phyloP scores from a whole-genome alignment of 306 rosid species.

The Oxytropis ochrocephala region DNA sequence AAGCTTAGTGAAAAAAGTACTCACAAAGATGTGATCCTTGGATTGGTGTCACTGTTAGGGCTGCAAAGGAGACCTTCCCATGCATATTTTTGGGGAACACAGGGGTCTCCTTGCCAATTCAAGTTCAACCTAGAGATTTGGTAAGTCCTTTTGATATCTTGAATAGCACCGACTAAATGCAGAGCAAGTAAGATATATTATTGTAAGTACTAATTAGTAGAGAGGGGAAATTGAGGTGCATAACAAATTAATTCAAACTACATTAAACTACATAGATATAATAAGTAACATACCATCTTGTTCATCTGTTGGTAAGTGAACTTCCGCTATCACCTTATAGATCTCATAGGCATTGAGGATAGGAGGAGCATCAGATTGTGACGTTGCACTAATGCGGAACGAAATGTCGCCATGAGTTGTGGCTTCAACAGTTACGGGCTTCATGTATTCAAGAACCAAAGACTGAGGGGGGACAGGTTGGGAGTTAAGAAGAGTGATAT shows the following conservation, averaged over 20 bases:
- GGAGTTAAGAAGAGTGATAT: constrained; percentile 22
- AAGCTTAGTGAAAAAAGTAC: background rate
- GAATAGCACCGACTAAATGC: background rate
- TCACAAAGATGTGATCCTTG: constrained; percentile 44
- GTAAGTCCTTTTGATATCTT: constrained; percentile 10
- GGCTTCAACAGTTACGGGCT: background rate
- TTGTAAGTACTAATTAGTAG: background rate
- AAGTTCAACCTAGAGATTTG: background rate
- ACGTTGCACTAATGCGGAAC: background rate
- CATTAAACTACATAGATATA: too few species aligned
- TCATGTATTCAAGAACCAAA: constrained; percentile 25
- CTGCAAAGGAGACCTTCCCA: constrained; percentile 40
- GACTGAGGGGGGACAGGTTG: background rate
- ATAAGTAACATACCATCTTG: background rate
- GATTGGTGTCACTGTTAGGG: background rate
- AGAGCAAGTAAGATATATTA: background rate
- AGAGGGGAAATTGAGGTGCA: too few species aligned
- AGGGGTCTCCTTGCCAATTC: constrained; percentile 49
- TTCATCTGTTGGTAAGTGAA: background rate
- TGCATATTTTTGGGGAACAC: constrained; percentile 12
- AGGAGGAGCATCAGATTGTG: constrained; percentile 37
- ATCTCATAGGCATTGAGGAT: constrained; percentile 45
- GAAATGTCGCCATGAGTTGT: background rate
- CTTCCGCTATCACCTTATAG: background rate
- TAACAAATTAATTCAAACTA: too few species aligned